phyloP scores from a whole-genome alignment of 2,329 filamentous ascomycete species.

The Aureobasidium subglaciale region DNA sequence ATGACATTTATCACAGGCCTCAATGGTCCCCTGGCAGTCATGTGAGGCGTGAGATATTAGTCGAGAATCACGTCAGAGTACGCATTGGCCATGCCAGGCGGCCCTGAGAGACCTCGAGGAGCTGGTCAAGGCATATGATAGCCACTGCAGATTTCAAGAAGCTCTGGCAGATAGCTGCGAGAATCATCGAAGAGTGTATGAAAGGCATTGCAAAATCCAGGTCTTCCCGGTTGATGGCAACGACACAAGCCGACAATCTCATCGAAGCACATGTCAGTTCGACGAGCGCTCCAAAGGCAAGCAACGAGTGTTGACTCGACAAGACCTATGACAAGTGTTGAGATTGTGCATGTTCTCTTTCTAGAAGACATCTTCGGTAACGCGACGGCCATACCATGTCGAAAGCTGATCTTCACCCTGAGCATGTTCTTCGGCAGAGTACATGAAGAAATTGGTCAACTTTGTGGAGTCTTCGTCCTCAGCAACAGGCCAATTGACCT shows the following conservation, averaged over 20 bases:
- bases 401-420: slow-evolving; percentile 56
- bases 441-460: slow-evolving; percentile 69
- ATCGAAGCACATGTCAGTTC: not conserved
- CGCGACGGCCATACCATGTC: slow-evolving; percentile 74
- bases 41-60: too few relatives aligned
- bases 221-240: too few relatives aligned
- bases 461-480: slow-evolving; percentile 59
- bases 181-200: too few relatives aligned
- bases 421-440: slow-evolving; percentile 37
- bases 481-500: slow-evolving; percentile 76
- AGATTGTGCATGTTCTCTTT: too few relatives aligned
- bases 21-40: too few relatives aligned
- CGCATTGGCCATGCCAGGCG: not conserved
- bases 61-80: too few relatives aligned
- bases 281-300: not conserved
- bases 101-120: not conserved
- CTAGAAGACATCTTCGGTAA: slow-evolving; percentile 64
- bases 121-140: not conserved
- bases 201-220: too few relatives aligned
- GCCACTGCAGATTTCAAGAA: too few relatives aligned
- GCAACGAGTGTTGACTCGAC: not conserved
- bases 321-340: too few relatives aligned
- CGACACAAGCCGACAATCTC: not conserved
- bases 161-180: too few relatives aligned
- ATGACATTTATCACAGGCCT: too few relatives aligned